phyloP scores from a whole-genome alignment of 164 flowering plant genomes.

The Brasenia schreberi region DNA sequence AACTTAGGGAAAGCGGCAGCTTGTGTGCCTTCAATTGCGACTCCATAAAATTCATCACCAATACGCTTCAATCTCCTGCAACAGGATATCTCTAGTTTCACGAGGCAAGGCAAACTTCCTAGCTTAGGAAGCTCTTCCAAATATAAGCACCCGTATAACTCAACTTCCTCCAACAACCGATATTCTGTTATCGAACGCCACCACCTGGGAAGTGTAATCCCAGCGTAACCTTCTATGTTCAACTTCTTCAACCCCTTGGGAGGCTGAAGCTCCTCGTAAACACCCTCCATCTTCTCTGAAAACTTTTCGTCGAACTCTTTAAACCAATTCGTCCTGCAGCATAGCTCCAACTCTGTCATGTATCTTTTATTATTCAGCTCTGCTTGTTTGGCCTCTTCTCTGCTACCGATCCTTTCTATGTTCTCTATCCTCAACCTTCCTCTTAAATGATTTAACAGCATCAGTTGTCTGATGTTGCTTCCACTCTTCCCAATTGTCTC shows the following conservation, averaged over 20 bases:
- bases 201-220: neutral
- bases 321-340: too few species aligned
- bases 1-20: neutral
- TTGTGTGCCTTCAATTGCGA: neutral
- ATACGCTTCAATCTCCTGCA: neutral
- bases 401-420: neutral
- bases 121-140: neutral
- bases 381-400: neutral
- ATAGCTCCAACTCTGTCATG: too few species aligned
- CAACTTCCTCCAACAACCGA: neutral
- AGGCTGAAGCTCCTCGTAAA: neutral
- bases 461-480: neutral
- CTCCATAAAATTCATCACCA: neutral
- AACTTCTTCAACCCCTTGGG: neutral
- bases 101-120: neutral
- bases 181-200: neutral
- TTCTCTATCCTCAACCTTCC: neutral
- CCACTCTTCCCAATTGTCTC: neutral
- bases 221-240: neutral
- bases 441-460: neutral
- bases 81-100: neutral
- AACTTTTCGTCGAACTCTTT: too few species aligned
- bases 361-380: neutral
- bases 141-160: neutral
- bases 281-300: neutral